Base-by-base conservation (phyloP, 2,329 filamentous ascomycete genomes). In the Rugonectria rugulosa region DNA sequence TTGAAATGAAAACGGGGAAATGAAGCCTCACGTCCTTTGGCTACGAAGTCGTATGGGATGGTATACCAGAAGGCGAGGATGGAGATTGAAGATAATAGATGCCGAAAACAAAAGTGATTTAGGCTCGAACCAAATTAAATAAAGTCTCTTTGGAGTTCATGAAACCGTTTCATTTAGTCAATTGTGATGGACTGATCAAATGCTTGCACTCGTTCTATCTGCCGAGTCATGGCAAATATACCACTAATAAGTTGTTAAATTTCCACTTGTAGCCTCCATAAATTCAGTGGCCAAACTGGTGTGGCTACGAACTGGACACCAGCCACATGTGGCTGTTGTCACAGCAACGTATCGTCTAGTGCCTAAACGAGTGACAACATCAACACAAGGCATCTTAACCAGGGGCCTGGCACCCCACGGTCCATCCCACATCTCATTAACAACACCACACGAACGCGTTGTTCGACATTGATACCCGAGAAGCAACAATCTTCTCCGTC, bases 21-120 rank as follows among this genome's bases (percentile, higher is more conserved):
- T 40, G 37, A 60, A 53, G 65, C 61, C 65, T 63, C 53, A 49
- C 51, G 55, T 63, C 52, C 50, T 56, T n/a, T 46, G 43, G 64
- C 64, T 50, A 36, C 53, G 59, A 56, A 65, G 53, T 44, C n/a
- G 57, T 56, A 38, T 52, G 45, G 54, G 64, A 64, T 57, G 56
- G 57, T 60, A 67, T 68, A 64, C 61, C 57, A 68, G 56, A 50
- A 38, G 63, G 55, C 56, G 56, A 61, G 64, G n/a, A n/a, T n/a
- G n/a, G n/a, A 62, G n/a, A 26, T 56, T 64, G 61, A 54, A 45
- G 63, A 55, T 68, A 68, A 68, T 68, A 67, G 57, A 63, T 61
- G 61, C 60, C 44, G 46, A 66, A 64, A 65, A 56, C 48, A 57
- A 60, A 60, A 68, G 66, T 68, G 60, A 64, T 61, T 58, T 57